Evolutionary conservation across 2,329 filamentous ascomycete species (phyloP).

Genomic region (Exophiala alcalophila): DNA sequence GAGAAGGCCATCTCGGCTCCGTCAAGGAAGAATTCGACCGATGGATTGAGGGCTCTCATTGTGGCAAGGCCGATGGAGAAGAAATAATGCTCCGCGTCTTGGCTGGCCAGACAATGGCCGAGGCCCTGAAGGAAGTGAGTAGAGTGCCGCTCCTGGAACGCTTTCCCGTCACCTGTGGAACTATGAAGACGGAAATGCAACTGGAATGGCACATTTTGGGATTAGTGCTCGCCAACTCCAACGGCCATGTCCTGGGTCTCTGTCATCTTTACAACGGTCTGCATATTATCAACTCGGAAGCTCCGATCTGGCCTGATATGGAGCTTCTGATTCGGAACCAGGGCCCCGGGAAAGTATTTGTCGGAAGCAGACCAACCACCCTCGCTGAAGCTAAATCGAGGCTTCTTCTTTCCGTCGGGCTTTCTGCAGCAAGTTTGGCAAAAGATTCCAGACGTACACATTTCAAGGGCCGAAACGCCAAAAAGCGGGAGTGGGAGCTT

Average conservation of each 20-base stretch:
- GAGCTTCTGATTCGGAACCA: slow-evolving; percentile 8
- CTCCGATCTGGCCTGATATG: slow-evolving; percentile 8
- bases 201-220: slow-evolving; percentile 9
- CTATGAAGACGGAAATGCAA: slow-evolving; percentile 3
- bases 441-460: neutral
- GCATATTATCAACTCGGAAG: neutral
- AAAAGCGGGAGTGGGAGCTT: neutral
- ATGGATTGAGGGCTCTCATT: slow-evolving; percentile 2
- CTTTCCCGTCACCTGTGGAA: slow-evolving; percentile 8
- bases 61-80: neutral
- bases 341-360: slow-evolving; percentile 2
- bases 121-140: neutral
- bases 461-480: neutral
- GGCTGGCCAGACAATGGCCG: neutral
- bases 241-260: neutral
- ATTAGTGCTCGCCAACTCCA: slow-evolving; percentile 1
- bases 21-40: neutral
- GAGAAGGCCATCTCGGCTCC: neutral
- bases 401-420: slow-evolving; percentile 1
- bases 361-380: neutral
- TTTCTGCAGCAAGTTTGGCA: neutral
- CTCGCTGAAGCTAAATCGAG: neutral
- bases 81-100: neutral
- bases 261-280: slow-evolving; percentile 9
- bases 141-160: slow-evolving; percentile 2